Conservation (phyloP, 352 stramenopile species). For the Phytophthora pluvialis region DNA sequence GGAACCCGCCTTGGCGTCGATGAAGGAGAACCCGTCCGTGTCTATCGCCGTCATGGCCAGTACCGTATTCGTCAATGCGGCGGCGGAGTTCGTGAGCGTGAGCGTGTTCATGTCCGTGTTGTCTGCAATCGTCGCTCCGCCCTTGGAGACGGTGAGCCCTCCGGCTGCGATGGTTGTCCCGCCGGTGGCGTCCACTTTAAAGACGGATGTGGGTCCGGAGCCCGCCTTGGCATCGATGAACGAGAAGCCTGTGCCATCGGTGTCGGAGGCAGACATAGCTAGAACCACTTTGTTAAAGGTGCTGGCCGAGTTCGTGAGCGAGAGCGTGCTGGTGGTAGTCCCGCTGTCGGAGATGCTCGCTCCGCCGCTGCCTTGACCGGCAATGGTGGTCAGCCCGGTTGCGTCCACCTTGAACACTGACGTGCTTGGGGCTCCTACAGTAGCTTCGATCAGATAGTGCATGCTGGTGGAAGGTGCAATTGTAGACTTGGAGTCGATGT, state of each 20-base stretch:
- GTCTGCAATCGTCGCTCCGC: constrained; percentile 1
- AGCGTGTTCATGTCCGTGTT: not conserved
- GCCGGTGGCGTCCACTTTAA: too few species aligned
- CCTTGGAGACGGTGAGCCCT: constrained; percentile 17
- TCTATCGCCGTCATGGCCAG: too few species aligned
- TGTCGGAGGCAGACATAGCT: constrained; percentile 12
- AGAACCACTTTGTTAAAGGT: not conserved
- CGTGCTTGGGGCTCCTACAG: not conserved
- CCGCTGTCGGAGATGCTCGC: constrained; percentile 12
- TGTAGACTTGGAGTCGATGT: constrained; percentile 29
- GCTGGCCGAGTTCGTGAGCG: not conserved
- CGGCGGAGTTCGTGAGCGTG: not conserved
- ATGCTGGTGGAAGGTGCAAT: constrained; percentile 15
- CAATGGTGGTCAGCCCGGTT: constrained; percentile 17
- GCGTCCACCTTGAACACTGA: constrained; percentile 19
- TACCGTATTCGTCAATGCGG: not conserved
- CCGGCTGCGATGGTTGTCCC: too few species aligned
- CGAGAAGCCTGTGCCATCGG: too few species aligned
- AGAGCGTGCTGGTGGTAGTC: constrained; percentile 1
- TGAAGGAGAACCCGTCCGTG: too few species aligned
- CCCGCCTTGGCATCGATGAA: too few species aligned
- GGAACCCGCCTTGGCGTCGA: too few species aligned
- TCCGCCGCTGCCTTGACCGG: constrained; percentile 12
- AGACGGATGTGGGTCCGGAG: too few species aligned
- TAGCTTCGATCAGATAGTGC: constrained; percentile 32